A percentile compares a stretch with the other conserved stretches of the same genome.
Conservation (phyloP, 129 eudicot genomes). For the Chrysanthemum seticuspe region DNA sequence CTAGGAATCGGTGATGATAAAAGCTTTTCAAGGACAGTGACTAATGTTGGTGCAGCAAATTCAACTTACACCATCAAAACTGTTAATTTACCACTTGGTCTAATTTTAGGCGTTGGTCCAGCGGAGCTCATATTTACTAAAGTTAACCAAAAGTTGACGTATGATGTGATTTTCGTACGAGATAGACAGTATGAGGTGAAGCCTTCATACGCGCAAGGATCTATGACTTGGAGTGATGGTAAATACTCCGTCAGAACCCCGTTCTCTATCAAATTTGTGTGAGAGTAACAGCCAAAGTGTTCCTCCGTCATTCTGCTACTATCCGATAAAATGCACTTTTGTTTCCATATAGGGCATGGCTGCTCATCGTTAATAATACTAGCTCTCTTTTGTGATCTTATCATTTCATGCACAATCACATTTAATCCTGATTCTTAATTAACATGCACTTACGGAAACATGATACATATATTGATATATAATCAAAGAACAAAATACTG, state of each 20-base stretch:
- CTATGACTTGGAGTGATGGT: slow-evolving; percentile 38
- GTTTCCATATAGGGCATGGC: not conserved
- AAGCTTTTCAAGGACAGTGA: slow-evolving; percentile 41
- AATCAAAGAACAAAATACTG: no score
- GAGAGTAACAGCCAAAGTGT: not conserved
- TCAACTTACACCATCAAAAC: slow-evolving; percentile 23
- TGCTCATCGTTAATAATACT: not conserved
- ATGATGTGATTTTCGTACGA: slow-evolving; percentile 36
- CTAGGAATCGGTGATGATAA: not conserved
- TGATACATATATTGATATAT: no score
- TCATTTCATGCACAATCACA: not conserved
- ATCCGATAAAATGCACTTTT: not conserved
- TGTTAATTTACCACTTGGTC: slow-evolving; percentile 25
- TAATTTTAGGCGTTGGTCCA: slow-evolving; percentile 27
- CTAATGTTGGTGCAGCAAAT: slow-evolving; percentile 45
- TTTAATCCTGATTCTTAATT: not conserved
- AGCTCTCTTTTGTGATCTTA: not conserved
- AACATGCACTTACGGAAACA: no score
- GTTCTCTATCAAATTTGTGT: slow-evolving; percentile 20
- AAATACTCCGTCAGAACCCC: slow-evolving; percentile 42
- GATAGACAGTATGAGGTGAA: not conserved
- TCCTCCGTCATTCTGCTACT: not conserved
- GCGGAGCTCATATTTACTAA: slow-evolving; percentile 28
- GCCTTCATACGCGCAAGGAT: slow-evolving; percentile 34
- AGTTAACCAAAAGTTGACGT: slow-evolving; percentile 42